Percentiles rank a stretch among this genome's conserved stretches.
These are phyloP conservation scores for Eimeria falciformis DNA, from an alignment of 169 alveolate species.

Conservation along the genomic window DNA sequence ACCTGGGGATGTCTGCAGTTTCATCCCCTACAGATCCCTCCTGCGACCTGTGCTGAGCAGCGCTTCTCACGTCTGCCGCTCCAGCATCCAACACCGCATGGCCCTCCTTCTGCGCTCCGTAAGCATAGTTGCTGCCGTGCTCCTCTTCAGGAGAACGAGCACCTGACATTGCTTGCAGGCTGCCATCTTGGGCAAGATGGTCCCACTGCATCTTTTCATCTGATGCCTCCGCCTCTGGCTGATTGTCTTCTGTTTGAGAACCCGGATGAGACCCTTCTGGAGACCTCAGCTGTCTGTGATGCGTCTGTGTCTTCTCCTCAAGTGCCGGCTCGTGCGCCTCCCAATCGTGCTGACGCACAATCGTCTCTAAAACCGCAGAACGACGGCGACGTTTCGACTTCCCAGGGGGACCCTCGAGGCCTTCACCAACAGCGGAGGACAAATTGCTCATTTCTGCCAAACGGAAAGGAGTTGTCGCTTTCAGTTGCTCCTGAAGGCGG, in stretches of 20 bases:
- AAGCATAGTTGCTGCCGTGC: too few relatives aligned
- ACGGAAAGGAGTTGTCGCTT: slow-evolving; percentile 55
- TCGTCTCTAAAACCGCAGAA: slow-evolving; percentile 22
- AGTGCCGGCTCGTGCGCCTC: not conserved
- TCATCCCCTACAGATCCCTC: not conserved
- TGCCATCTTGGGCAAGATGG: not conserved
- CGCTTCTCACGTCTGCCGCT: not conserved
- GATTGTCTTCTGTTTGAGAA: not conserved
- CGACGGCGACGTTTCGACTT: slow-evolving; percentile 53
- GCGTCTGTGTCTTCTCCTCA: slow-evolving; percentile 12
- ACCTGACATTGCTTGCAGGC: too few relatives aligned
- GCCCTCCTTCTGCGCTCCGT: not conserved
- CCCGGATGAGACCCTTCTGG: not conserved
- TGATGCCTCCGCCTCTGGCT: not conserved
- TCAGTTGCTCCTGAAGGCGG: slow-evolving; percentile 66
- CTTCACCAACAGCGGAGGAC: not conserved
- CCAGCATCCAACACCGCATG: not conserved
- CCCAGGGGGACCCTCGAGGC: slow-evolving; percentile 47
- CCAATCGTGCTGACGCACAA: slow-evolving; percentile 66
- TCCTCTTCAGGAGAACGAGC: too few relatives aligned
- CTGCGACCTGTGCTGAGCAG: slow-evolving; percentile 12
- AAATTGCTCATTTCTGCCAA: slow-evolving; percentile 16
- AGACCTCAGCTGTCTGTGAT: not conserved
- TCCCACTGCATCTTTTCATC: slow-evolving; percentile 16
- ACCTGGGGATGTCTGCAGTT: slow-evolving; percentile 34